Evolutionary conservation across 225 moss, liverwort and hornwort species (phyloP).

Genomic region (Straminergon stramineum): DNA sequence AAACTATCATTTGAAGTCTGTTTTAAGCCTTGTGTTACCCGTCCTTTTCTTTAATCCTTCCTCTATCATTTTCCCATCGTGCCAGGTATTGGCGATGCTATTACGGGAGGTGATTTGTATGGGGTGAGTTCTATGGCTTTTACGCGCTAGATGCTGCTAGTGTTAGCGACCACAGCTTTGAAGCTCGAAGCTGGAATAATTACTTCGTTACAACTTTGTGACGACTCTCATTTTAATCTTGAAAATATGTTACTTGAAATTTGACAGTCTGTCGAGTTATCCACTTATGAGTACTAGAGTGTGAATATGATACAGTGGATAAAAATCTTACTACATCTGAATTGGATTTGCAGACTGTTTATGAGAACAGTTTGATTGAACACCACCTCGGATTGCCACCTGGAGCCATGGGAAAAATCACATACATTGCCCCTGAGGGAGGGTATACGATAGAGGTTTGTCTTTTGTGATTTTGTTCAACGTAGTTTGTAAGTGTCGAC

Average conservation of each 20-base stretch:
- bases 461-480: not conserved
- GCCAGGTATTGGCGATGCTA: slow-evolving; percentile 68
- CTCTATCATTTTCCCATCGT: not conserved
- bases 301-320: not conserved
- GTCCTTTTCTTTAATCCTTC: not conserved
- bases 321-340: not conserved
- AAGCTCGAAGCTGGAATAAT: not conserved
- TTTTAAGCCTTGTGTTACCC: not conserved
- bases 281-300: not conserved
- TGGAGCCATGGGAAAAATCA: slow-evolving; percentile 79
- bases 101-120: slow-evolving; percentile 90
- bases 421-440: slow-evolving; percentile 61
- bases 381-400: slow-evolving; percentile 85
- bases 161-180: not conserved
- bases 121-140: slow-evolving; percentile 23
- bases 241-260: not conserved
- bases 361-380: slow-evolving; percentile 90
- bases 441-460: slow-evolving; percentile 57
- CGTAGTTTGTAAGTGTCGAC: not conserved
- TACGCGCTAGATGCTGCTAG: not conserved
- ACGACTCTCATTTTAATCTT: not conserved
- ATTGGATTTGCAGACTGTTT: slow-evolving; percentile 52
- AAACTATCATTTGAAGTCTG: not conserved
- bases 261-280: not conserved
- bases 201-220: not conserved